phyloP scores from a whole-genome alignment of 768 basidiomycete genomes.

The Calocybe gangraenosa region DNA sequence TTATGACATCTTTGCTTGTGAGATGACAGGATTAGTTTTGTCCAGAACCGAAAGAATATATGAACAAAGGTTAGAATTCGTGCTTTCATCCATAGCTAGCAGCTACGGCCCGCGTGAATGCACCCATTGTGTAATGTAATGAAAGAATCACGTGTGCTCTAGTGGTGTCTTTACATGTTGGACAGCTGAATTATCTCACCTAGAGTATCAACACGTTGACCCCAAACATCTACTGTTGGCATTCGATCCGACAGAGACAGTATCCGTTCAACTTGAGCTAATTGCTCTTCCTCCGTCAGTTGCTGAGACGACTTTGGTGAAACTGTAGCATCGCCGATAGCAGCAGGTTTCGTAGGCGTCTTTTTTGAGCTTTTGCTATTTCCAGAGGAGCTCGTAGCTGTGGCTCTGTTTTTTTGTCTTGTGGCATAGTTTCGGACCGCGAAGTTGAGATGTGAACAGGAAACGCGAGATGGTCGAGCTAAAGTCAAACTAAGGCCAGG shows the following conservation, averaged over 20 bases:
- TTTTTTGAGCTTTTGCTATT: conserved; percentile 1
- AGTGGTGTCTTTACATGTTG: no score
- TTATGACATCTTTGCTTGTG: conserved; percentile 40
- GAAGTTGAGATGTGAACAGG: background rate
- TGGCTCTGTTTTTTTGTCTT: no score
- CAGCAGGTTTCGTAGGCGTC: background rate
- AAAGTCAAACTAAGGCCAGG: conserved; percentile 5
- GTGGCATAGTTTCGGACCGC: conserved; percentile 8
- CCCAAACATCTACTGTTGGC: conserved; percentile 39
- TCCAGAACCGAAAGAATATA: no score
- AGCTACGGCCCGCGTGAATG: no score
- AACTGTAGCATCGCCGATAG: no score
- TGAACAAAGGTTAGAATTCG: no score
- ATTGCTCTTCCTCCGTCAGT: conserved; percentile 27
- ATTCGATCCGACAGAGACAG: conserved; percentile 28
- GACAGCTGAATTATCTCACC: no score
- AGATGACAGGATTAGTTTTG: conserved; percentile 5
- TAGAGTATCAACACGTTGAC: conserved; percentile 34
- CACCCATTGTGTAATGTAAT: no score
- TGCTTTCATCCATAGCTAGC: no score
- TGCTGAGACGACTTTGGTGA: conserved; percentile 13
- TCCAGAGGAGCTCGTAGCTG: background rate
- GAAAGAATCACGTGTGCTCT: no score
- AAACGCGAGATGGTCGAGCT: conserved; percentile 7
- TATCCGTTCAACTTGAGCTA: conserved; percentile 33